Evolutionary conservation across 1,139 yeast species (phyloP).

Genomic region (Saccharomycopsis hybrid): DNA sequence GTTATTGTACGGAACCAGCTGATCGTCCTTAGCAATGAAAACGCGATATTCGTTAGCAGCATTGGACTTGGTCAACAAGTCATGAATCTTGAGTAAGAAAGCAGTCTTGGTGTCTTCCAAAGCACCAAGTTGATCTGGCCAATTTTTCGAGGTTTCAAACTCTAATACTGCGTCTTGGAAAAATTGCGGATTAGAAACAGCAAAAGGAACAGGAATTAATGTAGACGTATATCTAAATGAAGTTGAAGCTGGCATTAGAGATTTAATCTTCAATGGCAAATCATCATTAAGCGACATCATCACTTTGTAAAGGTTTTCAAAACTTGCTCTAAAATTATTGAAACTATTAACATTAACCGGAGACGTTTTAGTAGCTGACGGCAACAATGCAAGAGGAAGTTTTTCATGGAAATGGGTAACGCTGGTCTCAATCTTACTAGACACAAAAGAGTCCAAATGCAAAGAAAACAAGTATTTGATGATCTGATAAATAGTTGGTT

Average conservation of each 20-base stretch:
- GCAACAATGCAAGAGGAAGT: constrained; percentile 55
- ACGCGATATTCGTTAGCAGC: constrained; percentile 46
- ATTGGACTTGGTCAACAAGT: constrained; percentile 39
- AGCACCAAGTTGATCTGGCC: constrained; percentile 92
- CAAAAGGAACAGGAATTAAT: constrained; percentile 78
- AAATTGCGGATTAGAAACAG: constrained; percentile 69
- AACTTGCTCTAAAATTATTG: constrained; percentile 53
- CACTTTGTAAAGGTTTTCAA: constrained; percentile 56
- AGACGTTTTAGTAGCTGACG: constrained; percentile 49
- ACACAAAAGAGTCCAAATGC: constrained; percentile 50
- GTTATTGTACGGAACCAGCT: constrained; percentile 55
- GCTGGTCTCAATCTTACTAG: constrained; percentile 37
- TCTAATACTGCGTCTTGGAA: constrained; percentile 77
- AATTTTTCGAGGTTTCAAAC: constrained; percentile 82
- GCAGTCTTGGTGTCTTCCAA: constrained; percentile 89
- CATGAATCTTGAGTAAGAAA: constrained; percentile 68
- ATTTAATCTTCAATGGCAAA: constrained; percentile 67
- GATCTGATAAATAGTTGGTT: constrained; percentile 63
- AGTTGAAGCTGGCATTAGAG: constrained; percentile 66
- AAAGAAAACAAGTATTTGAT: constrained; percentile 54
- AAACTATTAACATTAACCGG: constrained; percentile 47
- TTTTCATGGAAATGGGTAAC: constrained; percentile 41
- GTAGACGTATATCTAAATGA: constrained; percentile 69
- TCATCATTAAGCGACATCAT: constrained; percentile 33
- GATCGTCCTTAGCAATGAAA: constrained; percentile 54